These are phyloP conservation scores for Yamadazyma endophytica DNA, from an alignment of 805 yeast species.

Conservation along the genomic window DNA sequence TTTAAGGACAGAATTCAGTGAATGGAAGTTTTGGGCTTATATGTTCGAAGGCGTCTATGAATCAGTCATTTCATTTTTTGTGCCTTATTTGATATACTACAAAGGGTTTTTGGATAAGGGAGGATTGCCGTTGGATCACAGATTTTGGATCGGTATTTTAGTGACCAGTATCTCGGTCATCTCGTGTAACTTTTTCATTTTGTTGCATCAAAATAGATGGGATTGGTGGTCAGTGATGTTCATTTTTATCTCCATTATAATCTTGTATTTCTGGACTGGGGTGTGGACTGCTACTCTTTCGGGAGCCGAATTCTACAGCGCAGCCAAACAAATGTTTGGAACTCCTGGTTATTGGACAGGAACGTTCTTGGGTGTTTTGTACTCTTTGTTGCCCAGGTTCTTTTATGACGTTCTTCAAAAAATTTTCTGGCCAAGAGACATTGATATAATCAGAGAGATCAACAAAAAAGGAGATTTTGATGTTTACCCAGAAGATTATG, in stretches of 20 bases:
- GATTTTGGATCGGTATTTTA: slow-evolving; percentile 68
- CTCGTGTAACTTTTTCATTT: slow-evolving; percentile 61
- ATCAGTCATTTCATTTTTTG: slow-evolving; percentile 63
- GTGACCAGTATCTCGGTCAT: slow-evolving; percentile 59
- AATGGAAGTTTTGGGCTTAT: slow-evolving; percentile 53
- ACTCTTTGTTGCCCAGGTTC: slow-evolving; percentile 61
- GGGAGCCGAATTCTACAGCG: slow-evolving; percentile 58
- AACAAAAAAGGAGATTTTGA: slow-evolving; percentile 50
- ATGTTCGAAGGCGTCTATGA: slow-evolving; percentile 71
- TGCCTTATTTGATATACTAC: slow-evolving; percentile 56
- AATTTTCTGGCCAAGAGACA: slow-evolving; percentile 58
- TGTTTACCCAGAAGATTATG: slow-evolving; percentile 56
- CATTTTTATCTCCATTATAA: slow-evolving; percentile 48
- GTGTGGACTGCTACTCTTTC: slow-evolving; percentile 56
- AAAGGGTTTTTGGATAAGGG: slow-evolving; percentile 39
- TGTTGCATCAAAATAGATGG: slow-evolving; percentile 72
- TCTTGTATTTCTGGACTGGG: slow-evolving; percentile 77
- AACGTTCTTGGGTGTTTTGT: slow-evolving; percentile 50
- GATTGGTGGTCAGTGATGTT: slow-evolving; percentile 63
- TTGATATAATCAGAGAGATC: slow-evolving; percentile 67
- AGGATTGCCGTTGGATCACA: slow-evolving; percentile 59
- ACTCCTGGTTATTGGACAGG: slow-evolving; percentile 63
- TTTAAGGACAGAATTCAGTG: slow-evolving; percentile 59
- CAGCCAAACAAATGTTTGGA: slow-evolving; percentile 63
- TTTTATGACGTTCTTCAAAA: slow-evolving; percentile 44